Evolutionary conservation across 805 yeast species (phyloP).

Genomic region (Hanseniaspora hatyaiensis): DNA sequence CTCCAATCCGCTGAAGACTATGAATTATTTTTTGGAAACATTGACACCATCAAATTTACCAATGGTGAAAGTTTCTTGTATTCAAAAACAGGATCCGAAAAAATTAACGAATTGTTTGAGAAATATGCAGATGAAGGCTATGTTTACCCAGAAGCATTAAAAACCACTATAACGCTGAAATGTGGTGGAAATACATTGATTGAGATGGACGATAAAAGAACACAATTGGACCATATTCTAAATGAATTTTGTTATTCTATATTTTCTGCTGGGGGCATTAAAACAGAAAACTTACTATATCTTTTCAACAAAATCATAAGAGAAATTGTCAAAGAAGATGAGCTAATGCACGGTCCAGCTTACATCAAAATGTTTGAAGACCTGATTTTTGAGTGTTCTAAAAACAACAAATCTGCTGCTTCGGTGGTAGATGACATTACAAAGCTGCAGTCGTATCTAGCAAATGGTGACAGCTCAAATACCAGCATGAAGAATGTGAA

Average conservation of each 20-base stretch:
- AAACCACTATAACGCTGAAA: constrained; percentile 25
- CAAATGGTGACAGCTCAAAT: no score
- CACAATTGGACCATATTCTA: constrained; percentile 23
- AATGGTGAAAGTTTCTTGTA: constrained; percentile 27
- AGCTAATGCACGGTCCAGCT: neutral
- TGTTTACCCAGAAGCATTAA: constrained; percentile 18
- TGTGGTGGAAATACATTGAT: constrained; percentile 27
- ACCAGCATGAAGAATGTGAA: neutral
- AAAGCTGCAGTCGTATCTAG: no score
- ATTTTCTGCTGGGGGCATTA: constrained; percentile 10
- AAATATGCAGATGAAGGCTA: constrained; percentile 1
- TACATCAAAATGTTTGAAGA: constrained; percentile 11
- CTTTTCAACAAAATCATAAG: constrained; percentile 3
- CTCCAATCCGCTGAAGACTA: constrained; percentile 24
- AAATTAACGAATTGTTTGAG: constrained; percentile 11
- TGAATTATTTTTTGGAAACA: constrained; percentile 23
- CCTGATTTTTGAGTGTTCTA: constrained; percentile 2
- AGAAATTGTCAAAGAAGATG: neutral
- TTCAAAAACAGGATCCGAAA: constrained; percentile 19
- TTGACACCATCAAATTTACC: constrained; percentile 27
- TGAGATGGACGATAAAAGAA: constrained; percentile 27
- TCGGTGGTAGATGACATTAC: no score
- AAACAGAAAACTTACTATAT: neutral
- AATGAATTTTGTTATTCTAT: constrained; percentile 21
- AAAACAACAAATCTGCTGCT: neutral